Conservation (phyloP, 805 yeast genomes). For the Starmerella floris region DNA sequence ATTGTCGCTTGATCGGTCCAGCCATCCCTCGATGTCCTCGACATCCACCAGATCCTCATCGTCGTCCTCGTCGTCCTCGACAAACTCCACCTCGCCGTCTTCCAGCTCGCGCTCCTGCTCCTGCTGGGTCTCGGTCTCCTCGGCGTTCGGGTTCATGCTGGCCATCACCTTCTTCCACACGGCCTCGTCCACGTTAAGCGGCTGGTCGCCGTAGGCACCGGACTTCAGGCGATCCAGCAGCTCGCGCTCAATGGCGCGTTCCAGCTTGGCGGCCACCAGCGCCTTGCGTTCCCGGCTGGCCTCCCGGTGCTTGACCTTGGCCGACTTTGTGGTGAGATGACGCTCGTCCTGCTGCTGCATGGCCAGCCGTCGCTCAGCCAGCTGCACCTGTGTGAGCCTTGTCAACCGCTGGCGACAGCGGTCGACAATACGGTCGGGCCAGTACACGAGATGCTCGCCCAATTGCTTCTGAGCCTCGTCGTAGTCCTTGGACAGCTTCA, state of each 20-base stretch:
- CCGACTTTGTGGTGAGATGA: constrained; percentile 81
- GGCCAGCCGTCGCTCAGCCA: constrained; percentile 87
- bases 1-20: constrained; percentile 28
- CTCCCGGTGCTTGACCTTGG: constrained; percentile 90
- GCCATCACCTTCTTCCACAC: constrained; percentile 87
- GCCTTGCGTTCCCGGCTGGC: constrained; percentile 93
- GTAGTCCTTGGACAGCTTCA: constrained; percentile 79
- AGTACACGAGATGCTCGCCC: constrained; percentile 73
- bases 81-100: constrained; percentile 51
- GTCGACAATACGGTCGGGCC: constrained; percentile 85
- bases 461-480: constrained; percentile 76
- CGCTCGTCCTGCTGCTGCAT: constrained; percentile 71
- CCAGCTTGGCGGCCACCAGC: constrained; percentile 88
- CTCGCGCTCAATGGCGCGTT: constrained; percentile 92
- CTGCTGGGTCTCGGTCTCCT: constrained; percentile 39
- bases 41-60: constrained; percentile 58
- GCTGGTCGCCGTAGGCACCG: constrained; percentile 98
- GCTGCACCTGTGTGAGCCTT: constrained; percentile 85
- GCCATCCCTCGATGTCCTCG: constrained; percentile 87
- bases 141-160: constrained; percentile 56
- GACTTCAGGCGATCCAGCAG: constrained; percentile 85
- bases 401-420: constrained; percentile 95
- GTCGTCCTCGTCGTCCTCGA: constrained; percentile 80
- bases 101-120: constrained; percentile 39
- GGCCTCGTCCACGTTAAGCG: constrained; percentile 88